Evolutionary conservation across 73 alveolate genomes (phyloP), one percentile per base, ranked within the genome.

Genomic region (Paraurostyla sp.): DNA sequence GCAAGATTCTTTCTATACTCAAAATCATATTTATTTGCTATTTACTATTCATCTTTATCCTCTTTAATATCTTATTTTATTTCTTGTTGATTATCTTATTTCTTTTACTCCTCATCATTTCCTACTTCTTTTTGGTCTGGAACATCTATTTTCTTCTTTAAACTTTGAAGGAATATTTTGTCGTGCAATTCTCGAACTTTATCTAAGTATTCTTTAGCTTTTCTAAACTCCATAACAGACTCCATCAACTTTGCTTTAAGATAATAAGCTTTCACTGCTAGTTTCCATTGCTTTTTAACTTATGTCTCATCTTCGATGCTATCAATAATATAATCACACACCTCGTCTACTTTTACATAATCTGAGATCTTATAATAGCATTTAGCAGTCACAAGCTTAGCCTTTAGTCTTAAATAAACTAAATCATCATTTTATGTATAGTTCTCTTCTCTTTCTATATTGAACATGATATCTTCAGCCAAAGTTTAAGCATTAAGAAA

Each of bases 221-320:
- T 22, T 23, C 41, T 36, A 29, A 69, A 69, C 27, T 69, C 84
- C 84, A 69, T 69, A 6, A 16, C 3, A 18, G 29, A 3, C 11
- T 3, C 65, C 11, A 11, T 6, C 7, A 13, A 15, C 38, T 25
- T 69, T 18, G 84, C 59, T 43, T 29, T 6, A 2, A 69, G 38
- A 23, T 69, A 69, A 11, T 11, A 25, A 29, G 84, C 84, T 23
- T 69, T 69, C 36, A 69, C n/a, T 25, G 15, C 84, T 35, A 69
- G 38, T 43, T 69, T 69, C 59, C 63, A 43, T n/a, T 69, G 38
- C 16, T 69, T 69, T 41, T 38, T 25, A 38, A 46, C 54, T 3
- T 38, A 30, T 69, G 15, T n/a, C n/a, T 38, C 2, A 35, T 41
- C 27, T 25, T 25, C 16, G 4, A 69, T 40, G 2, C 3, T 4